Evolutionary conservation across 345 rosid species (phyloP), one percentile per base, ranked within the genome.

Genomic region (Ricinus communis): DNA sequence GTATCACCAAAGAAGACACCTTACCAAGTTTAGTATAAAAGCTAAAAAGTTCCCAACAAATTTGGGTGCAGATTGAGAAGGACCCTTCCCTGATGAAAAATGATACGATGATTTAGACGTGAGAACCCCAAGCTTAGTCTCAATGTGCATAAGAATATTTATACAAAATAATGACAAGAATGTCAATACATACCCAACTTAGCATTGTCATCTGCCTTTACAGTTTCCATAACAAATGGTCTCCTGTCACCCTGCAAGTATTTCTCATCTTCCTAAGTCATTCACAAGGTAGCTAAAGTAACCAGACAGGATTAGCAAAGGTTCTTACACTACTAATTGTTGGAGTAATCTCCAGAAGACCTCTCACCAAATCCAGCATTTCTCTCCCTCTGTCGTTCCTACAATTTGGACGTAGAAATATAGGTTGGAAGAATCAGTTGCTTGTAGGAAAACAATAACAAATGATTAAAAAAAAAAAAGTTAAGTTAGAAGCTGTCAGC

Each of bases 221-320:
- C 97, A 13, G 97, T 94, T 86, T 94, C 95, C 84, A 88, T 83
- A 60, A 91, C 98, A 80, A 94, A 94, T 70, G 93, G 96, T 69
- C 81, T 81, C 25, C 98, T 81, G 57, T 84, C 74, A 64, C 98
- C 98, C 98, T 94, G 82, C n/a, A 75, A 73, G 76, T 36, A 60
- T 65, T 41, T 14, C 33, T 36, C 9, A 24, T 13, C 58, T 28
- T 4, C 41, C 10, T 15, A 16, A 51, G 61, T 62, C 66, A 14
- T 46, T 66, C 57, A 25, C 7, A 25, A 62, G 49, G 14, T 46
- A 63, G 25, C 61, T 55, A 43, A 58, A 41, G 55, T n/a, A 51
- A 54, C 30, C 28, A n/a, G 28, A 49, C 21, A 55, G 41, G 57
- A 73, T 27, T 71, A 49, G 69, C 53, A 57, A 41, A 58, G 70